Base-by-base conservation (phyloP, 805 yeast genomes). In the Barnettozyma vustinii region DNA sequence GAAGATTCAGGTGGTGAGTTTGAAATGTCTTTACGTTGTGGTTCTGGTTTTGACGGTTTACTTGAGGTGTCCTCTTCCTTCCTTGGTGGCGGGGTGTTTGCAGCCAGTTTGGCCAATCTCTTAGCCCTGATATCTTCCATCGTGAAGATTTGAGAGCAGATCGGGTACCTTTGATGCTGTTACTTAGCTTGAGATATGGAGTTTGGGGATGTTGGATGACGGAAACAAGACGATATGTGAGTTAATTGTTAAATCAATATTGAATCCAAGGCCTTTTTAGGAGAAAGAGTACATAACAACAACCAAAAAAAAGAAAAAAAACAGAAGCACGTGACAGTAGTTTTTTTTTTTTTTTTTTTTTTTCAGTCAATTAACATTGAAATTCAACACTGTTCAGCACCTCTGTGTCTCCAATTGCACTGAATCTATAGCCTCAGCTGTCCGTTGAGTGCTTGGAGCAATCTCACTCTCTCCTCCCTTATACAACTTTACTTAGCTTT, bases 71-170 rank as follows among this genome's bases (percentile, higher is more conserved):
- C 12, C 1, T 26, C 20, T 12, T 40, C 37, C 12, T 23, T 23
- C 40, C n/a, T 5, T 7, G 48, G 32, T 18, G 26, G 41, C 3
- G 54, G 36, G 21, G 25, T 25, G 25, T 33, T 23, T 12, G 13
- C 42, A 2, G 50, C 48, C 18, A 60, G 47, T 30, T 49, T 61
- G 8, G 62, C 62, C 18, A 61, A 51, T 40, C 65, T 53, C 52
- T 68, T 70, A 9, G 73, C 74, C 50, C 76, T 66, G 36, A 71
- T 57, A n/a, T 59, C 63, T n/a, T 59, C 63, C 58, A 59, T 56
- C 4, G 18, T n/a, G 13, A 15, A 30, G 8, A 30, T 15, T 15
- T 30, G 16, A 13, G 16, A 30, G 33, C 16, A 12, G 12, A 30
- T 5, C 16, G 12, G 8, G n/a, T 30, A 5, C 8, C 12, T 12